Conservation (phyloP, 75 land plant genomes). For the Pseudotsuga menziesii region DNA sequence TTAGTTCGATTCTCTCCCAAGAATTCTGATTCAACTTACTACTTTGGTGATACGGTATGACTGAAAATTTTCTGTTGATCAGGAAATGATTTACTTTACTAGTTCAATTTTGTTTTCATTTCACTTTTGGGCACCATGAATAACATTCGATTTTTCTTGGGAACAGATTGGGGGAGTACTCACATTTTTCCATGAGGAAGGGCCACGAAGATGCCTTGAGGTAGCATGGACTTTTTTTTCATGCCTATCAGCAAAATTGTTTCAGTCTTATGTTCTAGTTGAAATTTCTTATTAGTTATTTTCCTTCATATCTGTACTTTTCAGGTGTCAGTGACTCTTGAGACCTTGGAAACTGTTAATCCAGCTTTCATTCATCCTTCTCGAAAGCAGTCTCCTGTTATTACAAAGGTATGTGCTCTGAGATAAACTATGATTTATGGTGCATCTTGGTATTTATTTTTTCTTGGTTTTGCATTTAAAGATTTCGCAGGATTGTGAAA, state of each 20-base stretch:
- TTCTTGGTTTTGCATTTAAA: not conserved
- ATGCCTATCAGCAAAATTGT: not conserved
- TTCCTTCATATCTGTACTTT: conserved; percentile 4
- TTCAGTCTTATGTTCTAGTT: not conserved
- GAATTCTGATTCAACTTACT: conserved; percentile 87
- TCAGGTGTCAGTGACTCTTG: conserved; percentile 84
- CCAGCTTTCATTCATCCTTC: conserved; percentile 81
- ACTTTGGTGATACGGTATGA: conserved; percentile 84
- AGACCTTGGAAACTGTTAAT: conserved; percentile 74
- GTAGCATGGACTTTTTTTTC: conserved; percentile 22
- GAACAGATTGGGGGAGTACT: conserved; percentile 93
- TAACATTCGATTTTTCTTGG: not conserved
- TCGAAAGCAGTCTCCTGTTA: conserved; percentile 69
- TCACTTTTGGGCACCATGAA: not conserved
- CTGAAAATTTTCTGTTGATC: not conserved
- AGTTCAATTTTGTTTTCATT: not conserved
- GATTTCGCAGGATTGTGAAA: not conserved
- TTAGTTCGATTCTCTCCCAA: conserved; percentile 92
- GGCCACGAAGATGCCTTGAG: conserved; percentile 94
- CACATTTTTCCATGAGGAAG: conserved; percentile 84
- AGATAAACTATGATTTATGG: not conserved
- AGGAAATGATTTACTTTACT: not conserved
- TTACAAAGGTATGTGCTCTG: conserved; percentile 64
- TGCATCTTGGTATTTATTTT: not conserved
- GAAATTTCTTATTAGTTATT: not conserved